Base-by-base conservation (phyloP, 805 yeast species). In the Candida succiphila region DNA sequence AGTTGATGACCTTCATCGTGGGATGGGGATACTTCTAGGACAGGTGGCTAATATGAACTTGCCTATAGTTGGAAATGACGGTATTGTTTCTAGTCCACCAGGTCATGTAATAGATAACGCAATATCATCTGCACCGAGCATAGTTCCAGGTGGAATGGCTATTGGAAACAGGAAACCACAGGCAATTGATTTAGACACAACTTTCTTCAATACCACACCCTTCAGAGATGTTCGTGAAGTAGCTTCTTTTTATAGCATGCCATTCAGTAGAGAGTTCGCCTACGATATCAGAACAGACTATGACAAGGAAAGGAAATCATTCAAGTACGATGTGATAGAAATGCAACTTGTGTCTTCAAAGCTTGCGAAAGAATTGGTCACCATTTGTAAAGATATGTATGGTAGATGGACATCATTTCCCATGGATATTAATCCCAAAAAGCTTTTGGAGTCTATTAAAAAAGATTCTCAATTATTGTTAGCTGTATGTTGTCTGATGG, bases 391-490 rank as follows among this genome's bases (percentile, higher is more conserved):
- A 27, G 61, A 70, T 25, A 65, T 69, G 41, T 80, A 74, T 45
- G 81, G 83, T 12, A 61, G 78, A 16, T 80, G 88, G 88, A 75
- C 78, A 2, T 69, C 78, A 33, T 66, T 78, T 30, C 79, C 82
- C 0, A 58, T 59, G n/a, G 58, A 54, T 16, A 14, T 10, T 17
- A 27, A 8, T 6, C 13, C 17, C 10, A 7, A 7, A 17, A 9
- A 9, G 6, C 14, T 8, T 4, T 7, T 27, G 12, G n/a, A n/a
- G n/a, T n/a, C n/a, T n/a, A 27, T 10, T 9, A 15, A 17, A 8
- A 19, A 51, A 10, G 61, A 67, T 16, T 69, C 78, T 6, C 70
- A 86, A 1, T 55, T 81, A 25, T 57, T 81, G n/a, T 53, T 80
- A 9, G 70, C 81, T 4, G 64, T 76, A 0, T 72, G 81, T 42